A percentile compares a stretch with the other conserved stretches of the same genome.
These are phyloP conservation scores for Tulasnella sp. DNA, from an alignment of 768 basidiomycete species.

Conservation along the genomic window DNA sequence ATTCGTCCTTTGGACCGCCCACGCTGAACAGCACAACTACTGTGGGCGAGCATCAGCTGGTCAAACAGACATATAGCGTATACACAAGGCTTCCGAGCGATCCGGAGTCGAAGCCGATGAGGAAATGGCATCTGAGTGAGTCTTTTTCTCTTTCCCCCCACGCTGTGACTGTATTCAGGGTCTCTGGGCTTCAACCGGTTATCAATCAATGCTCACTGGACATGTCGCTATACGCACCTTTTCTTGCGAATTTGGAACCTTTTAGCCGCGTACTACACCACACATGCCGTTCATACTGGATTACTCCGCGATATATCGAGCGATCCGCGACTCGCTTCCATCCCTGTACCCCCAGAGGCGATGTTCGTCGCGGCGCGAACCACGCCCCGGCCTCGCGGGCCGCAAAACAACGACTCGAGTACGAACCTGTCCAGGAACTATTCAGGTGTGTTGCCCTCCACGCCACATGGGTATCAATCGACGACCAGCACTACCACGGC, in stretches of 20 bases:
- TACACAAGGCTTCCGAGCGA: conserved; percentile 2
- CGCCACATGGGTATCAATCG: too few species aligned
- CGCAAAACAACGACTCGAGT: too few species aligned
- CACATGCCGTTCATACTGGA: conserved; percentile 8
- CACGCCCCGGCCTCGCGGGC: too few species aligned
- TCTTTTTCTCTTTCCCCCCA: background rate
- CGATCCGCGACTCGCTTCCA: background rate
- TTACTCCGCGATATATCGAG: background rate
- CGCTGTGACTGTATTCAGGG: background rate
- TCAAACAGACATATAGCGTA: conserved; percentile 17
- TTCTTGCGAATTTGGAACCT: too few species aligned
- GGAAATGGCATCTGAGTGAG: conserved; percentile 17
- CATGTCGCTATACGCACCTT: background rate
- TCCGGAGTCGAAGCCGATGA: background rate
- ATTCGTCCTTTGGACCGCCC: background rate
- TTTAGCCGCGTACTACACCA: conserved; percentile 12
- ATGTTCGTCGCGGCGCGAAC: conserved; percentile 4
- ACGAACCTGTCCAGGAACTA: too few species aligned
- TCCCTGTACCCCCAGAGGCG: conserved; percentile 2
- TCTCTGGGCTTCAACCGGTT: too few species aligned
- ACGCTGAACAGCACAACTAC: background rate
- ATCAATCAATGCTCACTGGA: too few species aligned
- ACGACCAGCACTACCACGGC: too few species aligned
- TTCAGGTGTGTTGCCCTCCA: too few species aligned
- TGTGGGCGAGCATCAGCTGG: conserved; percentile 9